Evolutionary conservation across 345 rosid genomes (phyloP), one percentile per base, ranked within the genome.

Genomic region (Carallia pectinifolia): DNA sequence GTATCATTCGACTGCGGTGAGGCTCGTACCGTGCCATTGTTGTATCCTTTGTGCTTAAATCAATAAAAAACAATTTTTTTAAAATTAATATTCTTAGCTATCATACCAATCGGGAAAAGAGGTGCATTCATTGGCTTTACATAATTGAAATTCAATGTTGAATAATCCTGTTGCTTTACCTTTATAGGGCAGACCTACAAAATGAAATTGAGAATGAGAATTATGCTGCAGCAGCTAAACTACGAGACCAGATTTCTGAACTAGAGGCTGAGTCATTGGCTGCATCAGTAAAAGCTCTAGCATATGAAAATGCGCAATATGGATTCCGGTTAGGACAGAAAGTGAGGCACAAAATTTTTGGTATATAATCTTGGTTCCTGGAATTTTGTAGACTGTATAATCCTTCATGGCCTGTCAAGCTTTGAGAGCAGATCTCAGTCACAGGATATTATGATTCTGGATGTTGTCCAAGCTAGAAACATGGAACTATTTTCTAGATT

Each of bases 261-360:
- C 74, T 91, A 39, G 98, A 94, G 81, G 88, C 93, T 67, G 96
- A 91, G 65, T 88, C 98, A 44, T 75, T 91, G 75, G 94, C 91
- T 79, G 96, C 84, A 40, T 87, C 97, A 67, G 96, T 93, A 12
- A 88, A 82, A 83, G 95, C 96, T 63, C 81, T 89, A 81, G 93
- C 79, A 36, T 81, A 84, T 83, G 97, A 87, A 77, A 94, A 87
- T 37, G 89, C 88, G 8, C 76, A 85, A 61, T 94, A 86, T 81
- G 87, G 85, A n/a, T 90, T 89, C 77, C 96, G 95, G 34, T 80
- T 94, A 74, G 98, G 98, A 56, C 98, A 94, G 85, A 91, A 87
- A 86, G 87, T 89, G 83, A 85, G 62, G 77, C 98, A 91, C 79
- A 91, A 86, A 81, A 37, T 67, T 65, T 91, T 81, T 64, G 97